Evolutionary conservation across 2,329 filamentous ascomycete genomes (phyloP).

Genomic region (Bipolaris victoriae): DNA sequence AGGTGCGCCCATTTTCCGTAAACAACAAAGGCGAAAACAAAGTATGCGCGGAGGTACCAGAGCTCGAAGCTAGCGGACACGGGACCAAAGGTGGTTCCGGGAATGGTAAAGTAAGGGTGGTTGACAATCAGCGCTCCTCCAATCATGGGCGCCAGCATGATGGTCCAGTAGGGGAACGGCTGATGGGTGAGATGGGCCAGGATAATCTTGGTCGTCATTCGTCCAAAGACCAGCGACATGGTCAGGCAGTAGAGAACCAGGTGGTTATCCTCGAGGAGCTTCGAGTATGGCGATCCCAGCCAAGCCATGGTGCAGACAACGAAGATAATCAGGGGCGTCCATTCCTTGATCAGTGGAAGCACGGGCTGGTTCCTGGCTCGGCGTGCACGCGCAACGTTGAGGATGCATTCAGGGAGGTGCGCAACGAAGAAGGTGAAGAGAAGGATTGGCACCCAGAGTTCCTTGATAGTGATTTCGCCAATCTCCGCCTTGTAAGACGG

Average conservation of each 20-base stretch:
- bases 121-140: slow-evolving; percentile 85
- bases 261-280: slow-evolving; percentile 80
- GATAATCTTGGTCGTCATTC: slow-evolving; percentile 99
- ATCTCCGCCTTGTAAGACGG: slow-evolving; percentile 58
- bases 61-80: slow-evolving; percentile 72
- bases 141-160: slow-evolving; percentile 85
- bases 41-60: slow-evolving; percentile 82
- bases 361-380: slow-evolving; percentile 74
- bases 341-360: slow-evolving; percentile 85
- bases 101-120: slow-evolving; percentile 68
- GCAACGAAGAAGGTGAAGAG: slow-evolving; percentile 55
- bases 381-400: slow-evolving; percentile 82
- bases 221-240: slow-evolving; percentile 95
- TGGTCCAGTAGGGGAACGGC: slow-evolving; percentile 95
- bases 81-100: slow-evolving; percentile 58
- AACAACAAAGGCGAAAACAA: slow-evolving; percentile 79
- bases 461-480: slow-evolving; percentile 77
- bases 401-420: slow-evolving; percentile 87
- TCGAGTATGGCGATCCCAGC: slow-evolving; percentile 89
- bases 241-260: slow-evolving; percentile 90
- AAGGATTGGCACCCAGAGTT: slow-evolving; percentile 78
- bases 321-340: slow-evolving; percentile 88
- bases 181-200: slow-evolving; percentile 91
- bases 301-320: slow-evolving; percentile 76
- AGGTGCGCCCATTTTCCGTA: slow-evolving; percentile 94